Evolutionary conservation across 768 basidiomycete genomes (phyloP).

Genomic region (Mycena chlorophos): DNA sequence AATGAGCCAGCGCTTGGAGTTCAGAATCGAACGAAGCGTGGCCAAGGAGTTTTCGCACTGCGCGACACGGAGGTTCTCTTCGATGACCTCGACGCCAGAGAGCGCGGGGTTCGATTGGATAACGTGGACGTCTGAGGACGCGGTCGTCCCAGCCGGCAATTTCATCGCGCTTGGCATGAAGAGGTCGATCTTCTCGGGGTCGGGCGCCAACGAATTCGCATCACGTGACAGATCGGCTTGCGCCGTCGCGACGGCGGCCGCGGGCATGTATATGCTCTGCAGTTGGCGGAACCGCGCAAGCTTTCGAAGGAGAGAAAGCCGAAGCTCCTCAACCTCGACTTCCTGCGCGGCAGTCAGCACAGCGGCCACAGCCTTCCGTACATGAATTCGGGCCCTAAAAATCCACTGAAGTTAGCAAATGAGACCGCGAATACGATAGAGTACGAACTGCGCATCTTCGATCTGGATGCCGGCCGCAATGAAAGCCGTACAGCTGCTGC

Average conservation of each 20-base stretch:
- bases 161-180: background rate
- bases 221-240: background rate
- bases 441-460: background rate
- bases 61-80: background rate
- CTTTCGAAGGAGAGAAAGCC: background rate
- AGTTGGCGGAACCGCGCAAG: background rate
- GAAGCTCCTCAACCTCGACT: background rate
- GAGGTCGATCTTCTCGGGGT: background rate
- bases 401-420: background rate
- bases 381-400: background rate
- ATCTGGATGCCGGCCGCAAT: background rate
- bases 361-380: background rate
- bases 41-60: background rate
- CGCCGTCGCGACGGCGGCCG: background rate
- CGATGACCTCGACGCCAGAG: background rate
- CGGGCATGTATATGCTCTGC: background rate
- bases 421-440: background rate
- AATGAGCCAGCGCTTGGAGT: constrained; percentile 3
- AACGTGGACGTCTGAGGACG: background rate
- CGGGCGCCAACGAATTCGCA: background rate
- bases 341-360: constrained; percentile 1
- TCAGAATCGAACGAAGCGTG: background rate
- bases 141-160: background rate
- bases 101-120: too few species aligned
- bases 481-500: background rate